A percentile compares a stretch with the other conserved stretches of the same genome.
Conservation (phyloP, 1,284 basidiomycete genomes). For the Cutaneotrichosporon sp. region DNA sequence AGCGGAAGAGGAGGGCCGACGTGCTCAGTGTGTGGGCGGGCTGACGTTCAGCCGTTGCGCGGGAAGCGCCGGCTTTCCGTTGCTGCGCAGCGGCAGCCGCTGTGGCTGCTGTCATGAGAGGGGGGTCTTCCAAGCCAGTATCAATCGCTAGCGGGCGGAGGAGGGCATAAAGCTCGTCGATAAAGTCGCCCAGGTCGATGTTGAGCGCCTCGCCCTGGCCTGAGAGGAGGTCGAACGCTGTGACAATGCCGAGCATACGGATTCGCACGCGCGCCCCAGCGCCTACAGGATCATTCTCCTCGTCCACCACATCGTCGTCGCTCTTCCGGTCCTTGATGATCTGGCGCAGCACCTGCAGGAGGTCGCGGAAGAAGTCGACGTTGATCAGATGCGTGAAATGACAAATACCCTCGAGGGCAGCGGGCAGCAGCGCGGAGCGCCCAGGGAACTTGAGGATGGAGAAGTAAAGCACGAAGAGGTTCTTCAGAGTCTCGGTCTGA, state of each 20-base stretch:
- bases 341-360: constrained; percentile 78
- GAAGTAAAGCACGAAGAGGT: constrained; percentile 97
- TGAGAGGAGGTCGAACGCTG: constrained; percentile 90
- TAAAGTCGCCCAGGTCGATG: constrained; percentile 88
- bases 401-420: constrained; percentile 85
- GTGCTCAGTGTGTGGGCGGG: constrained; percentile 36
- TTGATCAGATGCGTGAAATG: constrained; percentile 95
- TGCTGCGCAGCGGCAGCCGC: constrained; percentile 18
- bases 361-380: constrained; percentile 96
- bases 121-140: constrained; percentile 51
- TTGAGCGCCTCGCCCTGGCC: constrained; percentile 98
- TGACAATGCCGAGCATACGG: constrained; percentile 80
- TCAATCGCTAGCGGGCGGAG: constrained; percentile 52
- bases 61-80: constrained; percentile 5
- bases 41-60: constrained; percentile 16
- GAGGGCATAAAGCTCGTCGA: constrained; percentile 55
- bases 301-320: constrained; percentile 37
- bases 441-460: constrained; percentile 83
- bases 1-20: constrained; percentile 73
- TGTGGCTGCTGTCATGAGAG: constrained; percentile 30
- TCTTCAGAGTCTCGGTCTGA: constrained; percentile 97
- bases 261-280: constrained; percentile 54
- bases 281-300: constrained; percentile 26
- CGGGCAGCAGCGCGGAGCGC: constrained; percentile 76
- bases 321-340: constrained; percentile 58